Conservation (phyloP, 2,329 filamentous ascomycete genomes). For the Fusarium irregulare region DNA sequence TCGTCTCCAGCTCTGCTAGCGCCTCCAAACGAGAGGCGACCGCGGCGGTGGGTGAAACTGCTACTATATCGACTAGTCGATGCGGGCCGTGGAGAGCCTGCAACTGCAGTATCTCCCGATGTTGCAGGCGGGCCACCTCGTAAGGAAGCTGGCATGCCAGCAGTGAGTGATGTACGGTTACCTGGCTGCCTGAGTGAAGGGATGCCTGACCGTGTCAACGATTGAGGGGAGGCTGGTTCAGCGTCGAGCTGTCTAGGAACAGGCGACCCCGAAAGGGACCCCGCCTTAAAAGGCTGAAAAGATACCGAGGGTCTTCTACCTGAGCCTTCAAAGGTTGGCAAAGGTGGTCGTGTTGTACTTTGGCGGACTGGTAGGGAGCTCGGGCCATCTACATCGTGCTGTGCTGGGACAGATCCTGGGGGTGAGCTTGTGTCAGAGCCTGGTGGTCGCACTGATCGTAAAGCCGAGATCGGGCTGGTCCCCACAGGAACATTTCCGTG, state of each 20-base stretch:
- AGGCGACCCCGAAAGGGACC: constrained; percentile 91
- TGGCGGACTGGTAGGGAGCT: constrained; percentile 65
- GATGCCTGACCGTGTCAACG: constrained; percentile 60
- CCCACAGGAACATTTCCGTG: constrained; percentile 81
- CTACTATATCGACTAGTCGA: constrained; percentile 90
- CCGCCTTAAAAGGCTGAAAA: constrained; percentile 96
- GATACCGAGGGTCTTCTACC: constrained; percentile 84
- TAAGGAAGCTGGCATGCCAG: constrained; percentile 79
- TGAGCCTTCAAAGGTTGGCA: constrained; percentile 64
- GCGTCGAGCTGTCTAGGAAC: constrained; percentile 61
- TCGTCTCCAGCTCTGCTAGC: constrained; percentile 75
- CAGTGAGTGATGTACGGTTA: constrained; percentile 78
- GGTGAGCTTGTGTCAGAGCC: constrained; percentile 73
- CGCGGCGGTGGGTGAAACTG: constrained; percentile 89
- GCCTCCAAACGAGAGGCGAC: constrained; percentile 80
- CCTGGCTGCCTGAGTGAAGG: constrained; percentile 65
- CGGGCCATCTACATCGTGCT: constrained; percentile 58
- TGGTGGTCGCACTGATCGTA: constrained; percentile 73
- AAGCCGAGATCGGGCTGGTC: constrained; percentile 86
- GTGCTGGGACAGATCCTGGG: constrained; percentile 61
- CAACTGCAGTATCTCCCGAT: constrained; percentile 72
- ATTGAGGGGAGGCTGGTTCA: constrained; percentile 68
- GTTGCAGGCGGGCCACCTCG: constrained; percentile 68
- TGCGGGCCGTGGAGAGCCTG: constrained; percentile 81
- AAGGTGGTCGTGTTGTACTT: constrained; percentile 48